These are phyloP conservation scores for Boletus reticuloceps DNA, from an alignment of 768 basidiomycete species.

Conservation along the genomic window DNA sequence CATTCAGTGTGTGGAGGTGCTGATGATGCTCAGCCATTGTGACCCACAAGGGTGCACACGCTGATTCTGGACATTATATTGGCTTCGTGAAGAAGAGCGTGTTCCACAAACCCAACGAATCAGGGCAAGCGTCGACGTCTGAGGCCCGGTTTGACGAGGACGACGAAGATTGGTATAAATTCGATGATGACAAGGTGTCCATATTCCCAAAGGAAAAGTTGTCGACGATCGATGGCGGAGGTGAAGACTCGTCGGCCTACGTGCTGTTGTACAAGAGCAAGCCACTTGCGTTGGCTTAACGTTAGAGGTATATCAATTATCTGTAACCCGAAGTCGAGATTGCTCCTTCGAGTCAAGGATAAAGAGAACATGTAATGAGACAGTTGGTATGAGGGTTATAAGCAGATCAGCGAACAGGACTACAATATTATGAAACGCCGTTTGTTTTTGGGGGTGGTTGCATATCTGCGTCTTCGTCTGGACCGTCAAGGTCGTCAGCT, in stretches of 20 bases:
- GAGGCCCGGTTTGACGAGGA: conserved; percentile 20
- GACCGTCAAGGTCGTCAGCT: conserved; percentile 59
- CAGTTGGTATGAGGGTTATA: conserved; percentile 15
- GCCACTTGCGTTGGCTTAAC: conserved; percentile 30
- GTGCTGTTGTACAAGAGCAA: conserved; percentile 83
- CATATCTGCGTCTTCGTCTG: conserved; percentile 29
- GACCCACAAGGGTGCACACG: conserved; percentile 94
- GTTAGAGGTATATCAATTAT: conserved; percentile 15
- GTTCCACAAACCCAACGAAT: conserved; percentile 42
- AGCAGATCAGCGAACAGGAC: neutral
- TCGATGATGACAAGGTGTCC: conserved; percentile 94
- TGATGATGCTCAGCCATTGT: conserved; percentile 67
- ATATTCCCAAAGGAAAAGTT: conserved; percentile 85
- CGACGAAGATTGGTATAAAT: conserved; percentile 92
- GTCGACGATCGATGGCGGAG: conserved; percentile 83
- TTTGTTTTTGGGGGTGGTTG: conserved; percentile 21
- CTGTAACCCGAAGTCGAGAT: conserved; percentile 11
- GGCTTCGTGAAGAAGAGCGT: conserved; percentile 82
- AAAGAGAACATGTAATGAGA: conserved; percentile 5
- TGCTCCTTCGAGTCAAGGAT: neutral
- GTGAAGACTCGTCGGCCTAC: conserved; percentile 87
- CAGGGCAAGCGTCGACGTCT: neutral
- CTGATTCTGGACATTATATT: conserved; percentile 96
- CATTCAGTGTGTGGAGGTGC: neutral
- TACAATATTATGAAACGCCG: conserved; percentile 17